Percentiles rank a stretch among this genome's conserved stretches.
phyloP scores from a whole-genome alignment of 495 filamentous ascomycete genomes.

The Thermochaetoides thermophila region DNA sequence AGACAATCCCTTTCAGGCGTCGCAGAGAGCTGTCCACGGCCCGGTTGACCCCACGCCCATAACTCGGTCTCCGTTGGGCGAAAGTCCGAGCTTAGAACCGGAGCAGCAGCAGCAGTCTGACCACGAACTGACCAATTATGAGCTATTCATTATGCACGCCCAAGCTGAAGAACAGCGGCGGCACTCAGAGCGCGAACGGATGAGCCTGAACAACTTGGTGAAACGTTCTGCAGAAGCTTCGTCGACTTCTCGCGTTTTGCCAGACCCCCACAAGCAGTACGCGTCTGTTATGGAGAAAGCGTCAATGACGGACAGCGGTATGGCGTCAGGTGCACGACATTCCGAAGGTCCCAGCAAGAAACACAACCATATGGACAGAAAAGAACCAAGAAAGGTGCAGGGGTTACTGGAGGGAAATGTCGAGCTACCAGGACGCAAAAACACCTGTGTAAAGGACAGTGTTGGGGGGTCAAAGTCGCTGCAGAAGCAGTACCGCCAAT shows the following conservation, averaged over 20 bases:
- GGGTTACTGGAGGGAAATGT: neutral
- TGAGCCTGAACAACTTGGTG: slow-evolving; percentile 3
- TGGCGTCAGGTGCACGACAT: neutral
- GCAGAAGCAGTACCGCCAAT: no score
- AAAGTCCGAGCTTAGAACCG: neutral
- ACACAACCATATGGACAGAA: no score
- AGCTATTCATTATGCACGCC: slow-evolving; percentile 17
- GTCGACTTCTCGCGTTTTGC: slow-evolving; percentile 1
- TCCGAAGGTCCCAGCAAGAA: no score
- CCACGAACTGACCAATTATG: slow-evolving; percentile 10
- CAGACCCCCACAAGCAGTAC: slow-evolving; percentile 13
- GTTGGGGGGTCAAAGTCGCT: no score
- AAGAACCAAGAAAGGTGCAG: no score
- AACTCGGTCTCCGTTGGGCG: neutral
- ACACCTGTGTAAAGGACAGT: neutral
- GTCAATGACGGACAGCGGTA: neutral
- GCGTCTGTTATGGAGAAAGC: neutral
- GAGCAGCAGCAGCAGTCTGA: neutral
- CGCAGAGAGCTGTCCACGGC: no score
- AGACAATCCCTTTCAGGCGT: neutral
- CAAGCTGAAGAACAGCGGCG: no score
- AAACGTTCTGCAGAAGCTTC: slow-evolving; percentile 1
- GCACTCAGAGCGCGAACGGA: slow-evolving; percentile 9
- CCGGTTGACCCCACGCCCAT: neutral
- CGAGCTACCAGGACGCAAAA: neutral